Percentiles rank a stretch among this genome's conserved stretches.
These are phyloP conservation scores for Coniochaeta hoffmannii DNA, from an alignment of 2,329 filamentous ascomycete genomes.

Conservation along the genomic window DNA sequence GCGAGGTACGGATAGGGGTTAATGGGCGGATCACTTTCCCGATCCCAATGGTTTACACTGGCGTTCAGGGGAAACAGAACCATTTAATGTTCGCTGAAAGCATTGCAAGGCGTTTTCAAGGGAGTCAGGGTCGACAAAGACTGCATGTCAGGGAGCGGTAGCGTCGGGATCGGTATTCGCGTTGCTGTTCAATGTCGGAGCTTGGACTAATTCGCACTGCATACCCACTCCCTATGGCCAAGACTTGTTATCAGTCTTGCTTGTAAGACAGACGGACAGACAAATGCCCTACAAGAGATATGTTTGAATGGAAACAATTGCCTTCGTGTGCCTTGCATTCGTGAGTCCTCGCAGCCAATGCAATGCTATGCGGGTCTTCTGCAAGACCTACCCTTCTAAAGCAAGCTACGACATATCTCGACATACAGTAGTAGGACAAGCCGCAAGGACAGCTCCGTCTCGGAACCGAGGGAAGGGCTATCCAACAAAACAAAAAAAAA, in stretches of 20 bases:
- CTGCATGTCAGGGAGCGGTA: not conserved
- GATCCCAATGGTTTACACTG: not conserved
- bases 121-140: not conserved
- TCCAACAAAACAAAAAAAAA: not conserved
- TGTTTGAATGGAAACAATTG: too few species aligned
- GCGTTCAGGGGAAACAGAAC: not conserved
- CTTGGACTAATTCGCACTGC: not conserved
- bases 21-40: not conserved
- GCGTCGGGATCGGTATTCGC: not conserved
- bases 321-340: too few species aligned
- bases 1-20: not conserved
- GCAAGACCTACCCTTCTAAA: too few species aligned
- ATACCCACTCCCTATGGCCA: too few species aligned
- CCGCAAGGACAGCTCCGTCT: not conserved
- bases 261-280: too few species aligned
- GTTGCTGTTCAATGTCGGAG: not conserved
- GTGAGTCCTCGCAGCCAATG: too few species aligned
- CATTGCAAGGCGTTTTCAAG: constrained; percentile 11
- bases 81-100: constrained; percentile 1
- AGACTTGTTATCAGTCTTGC: too few species aligned
- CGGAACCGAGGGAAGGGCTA: not conserved
- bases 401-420: too few species aligned
- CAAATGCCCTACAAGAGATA: too few species aligned
- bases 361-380: too few species aligned
- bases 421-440: too few species aligned